Evolutionary conservation across 2,329 filamentous ascomycete species (phyloP).

Genomic region (Aspergillus amoenus): DNA sequence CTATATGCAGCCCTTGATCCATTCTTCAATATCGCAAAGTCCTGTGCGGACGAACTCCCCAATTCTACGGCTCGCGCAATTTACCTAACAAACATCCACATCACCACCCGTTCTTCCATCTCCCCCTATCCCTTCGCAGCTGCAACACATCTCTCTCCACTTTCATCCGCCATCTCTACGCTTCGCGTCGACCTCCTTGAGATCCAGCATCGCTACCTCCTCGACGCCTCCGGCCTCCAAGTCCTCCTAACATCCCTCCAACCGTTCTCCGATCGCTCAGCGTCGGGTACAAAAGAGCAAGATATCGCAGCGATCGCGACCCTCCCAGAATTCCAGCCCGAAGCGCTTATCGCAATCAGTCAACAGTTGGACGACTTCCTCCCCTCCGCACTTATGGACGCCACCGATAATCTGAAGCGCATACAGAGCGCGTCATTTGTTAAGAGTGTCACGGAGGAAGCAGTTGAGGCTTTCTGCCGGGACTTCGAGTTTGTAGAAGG

Average conservation of each 20-base stretch:
- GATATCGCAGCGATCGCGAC: slow-evolving; percentile 56
- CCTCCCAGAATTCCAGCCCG: slow-evolving; percentile 59
- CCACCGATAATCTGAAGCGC: slow-evolving; percentile 73
- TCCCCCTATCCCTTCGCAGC: slow-evolving; percentile 60
- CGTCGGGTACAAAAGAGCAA: not conserved
- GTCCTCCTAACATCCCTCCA: slow-evolving; percentile 61
- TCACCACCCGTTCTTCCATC: slow-evolving; percentile 40
- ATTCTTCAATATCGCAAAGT: slow-evolving; percentile 67
- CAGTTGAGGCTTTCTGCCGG: slow-evolving; percentile 77
- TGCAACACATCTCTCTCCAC: slow-evolving; percentile 55
- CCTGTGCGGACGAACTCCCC: slow-evolving; percentile 47
- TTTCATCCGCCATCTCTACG: slow-evolving; percentile 53
- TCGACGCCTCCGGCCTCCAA: slow-evolving; percentile 71
- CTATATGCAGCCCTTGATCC: slow-evolving; percentile 80
- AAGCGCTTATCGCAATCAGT: slow-evolving; percentile 64
- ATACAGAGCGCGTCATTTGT: slow-evolving; percentile 72
- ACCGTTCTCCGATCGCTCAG: slow-evolving; percentile 35
- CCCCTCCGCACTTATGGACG: slow-evolving; percentile 89
- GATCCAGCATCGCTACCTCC: slow-evolving; percentile 71
- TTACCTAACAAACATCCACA: slow-evolving; percentile 49
- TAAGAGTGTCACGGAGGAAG: slow-evolving; percentile 75
- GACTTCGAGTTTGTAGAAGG: slow-evolving; percentile 75
- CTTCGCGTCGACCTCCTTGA: slow-evolving; percentile 57
- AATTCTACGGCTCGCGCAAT: slow-evolving; percentile 47
- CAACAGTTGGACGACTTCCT: slow-evolving; percentile 86